Base-by-base conservation (phyloP, 83 land plant genomes). In the Picea abies region DNA sequence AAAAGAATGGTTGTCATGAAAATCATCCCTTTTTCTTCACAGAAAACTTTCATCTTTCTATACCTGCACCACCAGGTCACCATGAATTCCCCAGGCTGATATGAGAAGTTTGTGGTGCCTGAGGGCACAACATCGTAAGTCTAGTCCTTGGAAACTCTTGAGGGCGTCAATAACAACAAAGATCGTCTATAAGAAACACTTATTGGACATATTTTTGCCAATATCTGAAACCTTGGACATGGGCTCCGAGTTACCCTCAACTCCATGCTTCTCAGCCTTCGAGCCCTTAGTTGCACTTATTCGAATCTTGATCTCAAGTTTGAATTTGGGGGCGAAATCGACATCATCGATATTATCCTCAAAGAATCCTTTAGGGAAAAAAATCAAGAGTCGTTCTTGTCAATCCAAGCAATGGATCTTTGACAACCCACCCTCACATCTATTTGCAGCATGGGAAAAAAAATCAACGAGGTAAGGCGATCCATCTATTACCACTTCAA, bases 391-490 rank as follows among this genome's bases (percentile, higher is more conserved):
- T 91, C n/a, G 12, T 86, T 75, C 8, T 78, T 89, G 76, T 93
- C 95, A 20, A 93, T 91, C 95, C 95, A 93, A 35, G 93, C 88
- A 72, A 93, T 81, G 0, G 90, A 86, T 26, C 89, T 63, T 26
- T 65, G 61, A 44, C 17, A 72, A 0, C 82, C 87, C 2, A 78
- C 82, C 60, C 17, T 47, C 65, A 79, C n/a, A 47, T 92, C 90
- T 17, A 87, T 49, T n/a, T n/a, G n/a, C n/a, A n/a, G n/a, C n/a
- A n/a, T n/a, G n/a, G n/a, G n/a, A n/a, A n/a, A n/a, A n/a, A n/a
- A n/a, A n/a, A n/a, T n/a, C n/a, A n/a, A n/a, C n/a, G n/a, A n/a
- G n/a, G n/a, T 84, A 88, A 37, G 63, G 60, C 0, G 62, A 29
- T 0, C 88, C 92, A 8, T 75, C 85, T 5, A 84, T 41, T 5